A percentile compares a stretch with the other conserved stretches of the same genome.
Evolutionary conservation across 345 rosid genomes (phyloP).

Genomic region (Citrus maxima): DNA sequence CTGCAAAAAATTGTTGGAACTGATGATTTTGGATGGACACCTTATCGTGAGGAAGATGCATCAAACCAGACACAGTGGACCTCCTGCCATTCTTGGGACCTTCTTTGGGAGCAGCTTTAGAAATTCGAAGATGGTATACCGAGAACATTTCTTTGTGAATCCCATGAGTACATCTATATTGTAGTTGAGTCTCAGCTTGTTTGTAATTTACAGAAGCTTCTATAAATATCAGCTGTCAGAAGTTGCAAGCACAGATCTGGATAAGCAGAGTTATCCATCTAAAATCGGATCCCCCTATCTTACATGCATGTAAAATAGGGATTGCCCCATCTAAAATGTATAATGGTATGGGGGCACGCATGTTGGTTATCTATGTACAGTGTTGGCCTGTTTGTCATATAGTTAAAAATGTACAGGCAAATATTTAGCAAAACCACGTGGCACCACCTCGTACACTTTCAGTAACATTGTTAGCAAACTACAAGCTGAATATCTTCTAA

Average conservation of each 20-base stretch:
- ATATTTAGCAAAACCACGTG: too few species aligned
- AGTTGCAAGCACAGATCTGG: not conserved
- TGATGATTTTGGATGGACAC: slow-evolving; percentile 75
- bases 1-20: slow-evolving; percentile 66
- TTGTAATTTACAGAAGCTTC: not conserved
- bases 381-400: not conserved
- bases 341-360: not conserved
- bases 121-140: slow-evolving; percentile 43
- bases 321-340: not conserved
- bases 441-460: too few species aligned
- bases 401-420: not conserved
- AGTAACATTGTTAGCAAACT: not conserved
- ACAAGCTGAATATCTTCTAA: not conserved
- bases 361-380: not conserved
- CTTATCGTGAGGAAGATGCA: slow-evolving; percentile 57
- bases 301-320: too few species aligned
- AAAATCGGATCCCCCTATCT: not conserved
- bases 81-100: slow-evolving; percentile 48
- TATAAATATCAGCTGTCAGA: not conserved
- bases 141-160: slow-evolving; percentile 73
- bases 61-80: slow-evolving; percentile 42
- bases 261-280: not conserved
- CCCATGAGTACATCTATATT: slow-evolving; percentile 50
- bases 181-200: slow-evolving; percentile 14
- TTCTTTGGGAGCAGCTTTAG: slow-evolving; percentile 40